These are phyloP conservation scores for Rhodotorula toruloides DNA, from an alignment of 768 basidiomycete genomes.

Conservation along the genomic window DNA sequence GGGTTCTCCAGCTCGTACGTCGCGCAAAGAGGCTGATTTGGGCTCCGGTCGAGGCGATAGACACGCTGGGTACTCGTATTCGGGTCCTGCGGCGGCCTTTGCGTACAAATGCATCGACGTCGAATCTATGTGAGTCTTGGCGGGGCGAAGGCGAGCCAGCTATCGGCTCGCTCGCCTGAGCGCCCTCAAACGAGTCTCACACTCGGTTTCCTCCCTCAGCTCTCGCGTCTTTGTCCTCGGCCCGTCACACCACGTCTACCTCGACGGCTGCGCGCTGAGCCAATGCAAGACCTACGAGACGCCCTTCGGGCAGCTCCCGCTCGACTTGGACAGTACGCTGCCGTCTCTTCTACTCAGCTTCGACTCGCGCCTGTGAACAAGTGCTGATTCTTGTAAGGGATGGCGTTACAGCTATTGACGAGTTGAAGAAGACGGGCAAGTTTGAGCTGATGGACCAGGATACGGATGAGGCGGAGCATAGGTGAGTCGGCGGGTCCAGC, in stretches of 20 bases:
- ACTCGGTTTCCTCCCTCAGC: conserved; percentile 50
- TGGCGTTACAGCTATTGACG: conserved; percentile 56
- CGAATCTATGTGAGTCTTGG: conserved; percentile 61
- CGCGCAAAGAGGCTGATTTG: background rate
- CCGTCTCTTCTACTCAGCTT: background rate
- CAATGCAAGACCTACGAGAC: conserved; percentile 72
- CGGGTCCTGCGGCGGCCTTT: conserved; percentile 90
- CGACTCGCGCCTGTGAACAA: too few relatives aligned
- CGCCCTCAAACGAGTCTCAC: background rate
- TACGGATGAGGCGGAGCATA: conserved; percentile 86
- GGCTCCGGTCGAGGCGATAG: conserved; percentile 49
- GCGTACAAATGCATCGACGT: conserved; percentile 86
- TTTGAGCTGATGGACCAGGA: conserved; percentile 63
- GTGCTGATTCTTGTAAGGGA: background rate
- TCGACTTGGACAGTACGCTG: conserved; percentile 72
- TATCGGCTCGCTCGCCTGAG: background rate
- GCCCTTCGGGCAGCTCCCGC: conserved; percentile 71
- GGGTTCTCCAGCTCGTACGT: background rate
- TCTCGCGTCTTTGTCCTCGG: conserved; percentile 91
- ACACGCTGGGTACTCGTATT: conserved; percentile 93
- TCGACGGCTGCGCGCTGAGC: conserved; percentile 80
- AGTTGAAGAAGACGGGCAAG: conserved; percentile 60
- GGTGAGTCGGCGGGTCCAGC: background rate
- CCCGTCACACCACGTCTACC: conserved; percentile 86
- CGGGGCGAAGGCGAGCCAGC: background rate